Evolutionary conservation across 2,329 filamentous ascomycete genomes (phyloP).

Genomic region (Elsinoe australis): DNA sequence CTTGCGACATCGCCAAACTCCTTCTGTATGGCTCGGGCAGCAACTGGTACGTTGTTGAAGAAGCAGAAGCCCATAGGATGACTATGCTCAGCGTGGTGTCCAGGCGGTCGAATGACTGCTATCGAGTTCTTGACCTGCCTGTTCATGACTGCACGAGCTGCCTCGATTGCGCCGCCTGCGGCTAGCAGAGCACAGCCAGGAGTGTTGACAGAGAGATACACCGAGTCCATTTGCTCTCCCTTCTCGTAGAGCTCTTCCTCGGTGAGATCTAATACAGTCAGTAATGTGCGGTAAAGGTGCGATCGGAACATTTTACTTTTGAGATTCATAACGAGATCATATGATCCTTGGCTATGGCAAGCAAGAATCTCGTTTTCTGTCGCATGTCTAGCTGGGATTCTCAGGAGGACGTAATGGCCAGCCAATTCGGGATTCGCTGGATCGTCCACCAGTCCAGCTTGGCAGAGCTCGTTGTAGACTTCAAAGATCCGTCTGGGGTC

Average conservation of each 20-base stretch:
- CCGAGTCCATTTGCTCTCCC: conserved; percentile 45
- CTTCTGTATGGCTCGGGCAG: conserved; percentile 75
- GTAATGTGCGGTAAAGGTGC: neutral
- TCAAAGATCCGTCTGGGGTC: conserved; percentile 86
- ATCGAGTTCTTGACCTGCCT: conserved; percentile 88
- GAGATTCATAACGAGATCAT: conserved; percentile 56
- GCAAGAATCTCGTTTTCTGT: conserved; percentile 71
- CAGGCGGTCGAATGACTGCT: conserved; percentile 87
- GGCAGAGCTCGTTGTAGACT: conserved; percentile 83
- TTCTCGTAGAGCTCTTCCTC: conserved; percentile 53
- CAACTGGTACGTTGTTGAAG: conserved; percentile 95
- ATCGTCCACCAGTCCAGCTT: conserved; percentile 66
- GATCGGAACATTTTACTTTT: neutral
- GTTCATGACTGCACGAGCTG: conserved; percentile 79
- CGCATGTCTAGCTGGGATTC: conserved; percentile 72
- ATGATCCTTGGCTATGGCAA: conserved; percentile 72
- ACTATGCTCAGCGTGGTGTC: conserved; percentile 86
- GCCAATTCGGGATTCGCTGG: conserved; percentile 45
- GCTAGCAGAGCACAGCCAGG: conserved; percentile 69
- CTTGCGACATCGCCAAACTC: conserved; percentile 73
- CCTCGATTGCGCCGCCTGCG: conserved; percentile 89
- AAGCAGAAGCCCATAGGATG: conserved; percentile 90
- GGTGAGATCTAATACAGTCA: conserved; percentile 36
- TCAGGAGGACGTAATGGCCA: conserved; percentile 49
- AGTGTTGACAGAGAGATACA: conserved; percentile 36